Evolutionary conservation across 2,329 filamentous ascomycete genomes (phyloP), one percentile per base, ranked within the genome.

Genomic region (Nigrograna mackinnonii): DNA sequence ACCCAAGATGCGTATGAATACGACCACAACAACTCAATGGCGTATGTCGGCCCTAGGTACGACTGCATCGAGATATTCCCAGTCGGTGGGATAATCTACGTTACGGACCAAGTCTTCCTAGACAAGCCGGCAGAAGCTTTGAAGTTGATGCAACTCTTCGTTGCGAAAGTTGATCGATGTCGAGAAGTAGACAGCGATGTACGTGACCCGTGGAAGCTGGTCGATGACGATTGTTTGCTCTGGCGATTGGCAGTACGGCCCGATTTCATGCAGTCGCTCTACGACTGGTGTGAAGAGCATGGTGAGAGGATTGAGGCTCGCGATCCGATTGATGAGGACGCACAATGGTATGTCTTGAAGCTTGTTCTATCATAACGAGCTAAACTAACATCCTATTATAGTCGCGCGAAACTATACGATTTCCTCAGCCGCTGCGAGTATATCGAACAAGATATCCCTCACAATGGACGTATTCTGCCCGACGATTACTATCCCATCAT

Each of bases 101-200:
- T 75, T 13, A 74, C 71, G 1, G 72, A 75, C 28, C 68, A 74
- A 20, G 59, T 73, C 2, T 70, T 75, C 32, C 50, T 62, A n/a
- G 46, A 67, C 32, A 49, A 66, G 34, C 72, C 72, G 4, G 54
- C 58, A 35, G 48, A 66, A 20, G 70, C 69, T 1, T 47, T 66
- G 2, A 39, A 57, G 6, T 64, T 75, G 11, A 50, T 75, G 6
- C 44, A 67, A n/a, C 44, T 51, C 0, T 70, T 71, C 44, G 44
- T 65, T 20, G 46, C 53, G 5, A 63, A 62, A 28, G 55, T 64
- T 20, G 55, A 59, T 28, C 22, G 22, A 32, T 50, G 60, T 13
- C 46, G 50, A 9, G 39, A 46, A 6, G 20, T 55, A 1, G 44
- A 39, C 12, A 52, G 52, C 4, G 45, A 52, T 13, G 20, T 41